Base-by-base conservation (phyloP, 257 asterid genomes). In the Lithospermum erythrorhizon region DNA sequence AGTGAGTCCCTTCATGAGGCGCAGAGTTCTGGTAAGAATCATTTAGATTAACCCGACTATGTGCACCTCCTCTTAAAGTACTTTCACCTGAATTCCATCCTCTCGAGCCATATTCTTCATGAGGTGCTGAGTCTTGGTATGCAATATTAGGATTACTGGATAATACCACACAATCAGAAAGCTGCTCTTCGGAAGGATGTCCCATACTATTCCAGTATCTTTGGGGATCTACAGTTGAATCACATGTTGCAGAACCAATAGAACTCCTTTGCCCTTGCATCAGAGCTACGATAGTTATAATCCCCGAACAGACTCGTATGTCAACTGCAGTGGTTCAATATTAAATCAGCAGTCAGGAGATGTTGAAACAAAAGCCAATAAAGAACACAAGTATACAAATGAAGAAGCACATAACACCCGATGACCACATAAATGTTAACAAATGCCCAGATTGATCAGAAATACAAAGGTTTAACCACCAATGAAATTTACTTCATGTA, bases 221-320 rank as follows among this genome's bases (percentile, higher is more conserved):
- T 41, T 41, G 49, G 13, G 49, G 49, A 41, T 41, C 49, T 41
- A 41, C 49, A 14, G 49, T 41, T 41, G 49, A 41, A 41, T 41
- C 49, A 14, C 49, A 41, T 41, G 49, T 41, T 41, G 49, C 49
- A 63, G 94, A 75, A 65, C 81, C 86, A 21, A 80, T 62, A 25
- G 85, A 75, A 80, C 87, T 76, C 64, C 82, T 75, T 63, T 77
- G 94, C 76, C 90, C 96, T 81, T 90, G 94, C 97, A 90, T 90
- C 73, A 65, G 77, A 82, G 78, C 75, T 73, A 60, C 22, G 49
- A 58, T 65, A 59, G 60, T 62, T 70, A 71, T 63, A 71, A 23
- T 25, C 65, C 47, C 45, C 32, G 52, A 49, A 72, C 32, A 32
- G 27, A 61, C 64, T 24, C 55, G 69, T 62, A 62, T 64, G 61